Evolutionary conservation across 306 rosid genomes (phyloP), one percentile per base, ranked within the genome.

Genomic region (Pterocarpus macrocarpus): DNA sequence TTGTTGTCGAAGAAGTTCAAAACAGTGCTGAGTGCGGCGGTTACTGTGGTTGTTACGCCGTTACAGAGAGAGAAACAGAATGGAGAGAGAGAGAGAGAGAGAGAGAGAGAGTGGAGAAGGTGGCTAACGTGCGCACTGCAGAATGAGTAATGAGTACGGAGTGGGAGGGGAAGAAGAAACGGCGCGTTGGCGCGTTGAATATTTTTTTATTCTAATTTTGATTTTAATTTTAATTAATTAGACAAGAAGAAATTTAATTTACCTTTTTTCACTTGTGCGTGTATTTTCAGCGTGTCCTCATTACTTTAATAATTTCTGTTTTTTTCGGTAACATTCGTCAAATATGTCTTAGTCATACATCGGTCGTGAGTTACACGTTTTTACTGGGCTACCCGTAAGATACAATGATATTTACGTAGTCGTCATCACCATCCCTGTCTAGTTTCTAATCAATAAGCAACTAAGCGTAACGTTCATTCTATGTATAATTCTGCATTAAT

Each of bases 101-200:
- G 69, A 43, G 8, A 5, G 61, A 33, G 69, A 33, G n/a, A 1
- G 13, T 4, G 55, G 79, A 38, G 8, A 33, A 55, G 22, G 78
- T 36, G 62, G 69, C 81, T 36, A 82, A 80, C 81, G 78, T 81
- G 86, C 79, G 69, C 71, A 50, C 38, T 45, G 44, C 15, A 3
- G 53, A 80, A 50, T 50, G 16, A 13, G 1, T 56, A 52, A 52
- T 52, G 8, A 49, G 12, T 11, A 28, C 16, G 9, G 44, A 8
- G 62, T 13, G 6, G 8, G 13, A 8, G 22, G 15, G 33, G 81
- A 77, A 45, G 80, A 76, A 50, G 79, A 49, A 64, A 6, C 22
- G 64, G 79, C 78, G 69, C 58, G 84, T 68, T n/a, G 13, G 72
- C 73, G 77, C 32, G 74, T 76, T 71, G 15, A 4, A 28, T 12